Conservation (phyloP, 2,329 filamentous ascomycete genomes). For the Monilinia laxa region DNA sequence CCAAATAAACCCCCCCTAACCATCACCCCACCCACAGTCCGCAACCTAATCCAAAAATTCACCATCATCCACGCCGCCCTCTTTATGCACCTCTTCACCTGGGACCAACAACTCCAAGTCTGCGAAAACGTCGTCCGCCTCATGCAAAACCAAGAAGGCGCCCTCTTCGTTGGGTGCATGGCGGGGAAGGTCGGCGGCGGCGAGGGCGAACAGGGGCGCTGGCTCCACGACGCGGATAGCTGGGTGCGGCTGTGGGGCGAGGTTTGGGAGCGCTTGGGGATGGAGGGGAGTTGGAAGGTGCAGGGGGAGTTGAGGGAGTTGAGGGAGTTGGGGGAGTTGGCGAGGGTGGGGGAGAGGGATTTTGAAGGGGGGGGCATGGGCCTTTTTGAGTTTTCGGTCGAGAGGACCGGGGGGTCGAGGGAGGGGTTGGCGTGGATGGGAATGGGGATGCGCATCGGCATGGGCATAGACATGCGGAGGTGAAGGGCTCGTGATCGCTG, state of each 20-base stretch:
- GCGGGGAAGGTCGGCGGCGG: conserved; percentile 16
- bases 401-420: not conserved
- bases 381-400: conserved; percentile 17
- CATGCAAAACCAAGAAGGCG: not conserved
- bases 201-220: conserved; percentile 12
- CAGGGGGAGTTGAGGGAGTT: conserved; percentile 7
- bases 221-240: conserved; percentile 22
- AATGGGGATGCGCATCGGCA: no score
- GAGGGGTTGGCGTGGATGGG: not conserved
- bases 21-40: not conserved
- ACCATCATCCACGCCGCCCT: conserved; percentile 20
- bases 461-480: no score
- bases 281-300: conserved; percentile 20
- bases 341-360: not conserved
- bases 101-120: conserved; percentile 23
- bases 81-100: conserved; percentile 26
- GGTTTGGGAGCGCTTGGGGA: conserved; percentile 17
- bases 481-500: not conserved
- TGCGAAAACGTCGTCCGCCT: conserved; percentile 10
- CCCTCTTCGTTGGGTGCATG: conserved; percentile 20
- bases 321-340: not conserved
- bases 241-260: conserved; percentile 20
- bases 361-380: not conserved
- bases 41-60: conserved; percentile 16
- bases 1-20: no score